Conservation (phyloP, 164 flowering plant genomes). For the Piper longum region DNA sequence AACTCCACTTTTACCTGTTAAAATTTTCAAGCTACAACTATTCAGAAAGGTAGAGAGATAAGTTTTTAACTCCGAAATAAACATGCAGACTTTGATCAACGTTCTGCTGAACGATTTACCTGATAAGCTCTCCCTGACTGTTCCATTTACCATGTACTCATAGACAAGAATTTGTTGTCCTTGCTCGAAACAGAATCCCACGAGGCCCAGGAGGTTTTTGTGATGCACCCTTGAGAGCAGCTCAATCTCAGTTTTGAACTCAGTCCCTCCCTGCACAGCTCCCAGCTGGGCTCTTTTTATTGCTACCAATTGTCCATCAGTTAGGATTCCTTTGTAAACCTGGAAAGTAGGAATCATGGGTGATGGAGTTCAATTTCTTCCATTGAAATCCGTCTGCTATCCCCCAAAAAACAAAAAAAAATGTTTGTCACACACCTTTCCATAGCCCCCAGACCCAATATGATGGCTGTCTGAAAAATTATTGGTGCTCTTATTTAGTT, state of each 20-base stretch:
- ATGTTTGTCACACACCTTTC: slow-evolving; percentile 9
- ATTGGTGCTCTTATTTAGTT: slow-evolving; percentile 41
- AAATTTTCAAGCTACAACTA: background rate
- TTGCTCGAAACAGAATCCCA: slow-evolving; percentile 64
- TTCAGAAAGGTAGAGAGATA: background rate
- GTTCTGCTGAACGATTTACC: slow-evolving; percentile 22
- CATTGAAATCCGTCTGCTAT: slow-evolving; percentile 33
- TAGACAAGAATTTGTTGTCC: slow-evolving; percentile 69
- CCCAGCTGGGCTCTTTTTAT: slow-evolving; percentile 67
- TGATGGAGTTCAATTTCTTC: background rate
- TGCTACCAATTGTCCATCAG: slow-evolving; percentile 42
- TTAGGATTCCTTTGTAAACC: slow-evolving; percentile 51
- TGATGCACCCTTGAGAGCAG: slow-evolving; percentile 69
- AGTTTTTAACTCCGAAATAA: background rate
- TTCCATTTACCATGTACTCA: slow-evolving; percentile 53
- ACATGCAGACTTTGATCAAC: background rate
- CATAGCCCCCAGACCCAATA: slow-evolving; percentile 41
- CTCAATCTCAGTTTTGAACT: slow-evolving; percentile 66
- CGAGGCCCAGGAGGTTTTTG: slow-evolving; percentile 56
- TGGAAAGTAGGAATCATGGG: slow-evolving; percentile 4
- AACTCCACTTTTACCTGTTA: slow-evolving; percentile 1
- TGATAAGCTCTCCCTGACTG: slow-evolving; percentile 41
- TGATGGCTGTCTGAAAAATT: slow-evolving; percentile 47
- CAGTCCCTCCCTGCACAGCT: slow-evolving; percentile 56
- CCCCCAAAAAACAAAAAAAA: background rate